Evolutionary conservation across 179 eudicot species (phyloP).

Genomic region (Vitellaria paradoxa): DNA sequence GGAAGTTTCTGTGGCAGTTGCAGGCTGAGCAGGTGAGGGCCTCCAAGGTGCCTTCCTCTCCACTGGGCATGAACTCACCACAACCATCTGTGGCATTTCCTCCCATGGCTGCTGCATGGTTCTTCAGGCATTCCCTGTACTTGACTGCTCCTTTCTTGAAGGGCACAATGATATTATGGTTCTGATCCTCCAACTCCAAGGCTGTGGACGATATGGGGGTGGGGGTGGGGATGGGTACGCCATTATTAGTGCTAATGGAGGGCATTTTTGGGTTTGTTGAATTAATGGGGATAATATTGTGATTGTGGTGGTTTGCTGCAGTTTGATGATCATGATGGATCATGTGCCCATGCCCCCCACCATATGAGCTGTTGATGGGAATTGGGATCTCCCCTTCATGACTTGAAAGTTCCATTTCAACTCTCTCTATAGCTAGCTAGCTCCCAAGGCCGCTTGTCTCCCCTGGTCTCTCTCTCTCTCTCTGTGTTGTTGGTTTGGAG

Average conservation of each 20-base stretch:
- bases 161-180: conserved; percentile 19
- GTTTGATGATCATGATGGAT: conserved; percentile 31
- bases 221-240: neutral
- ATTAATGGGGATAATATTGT: conserved; percentile 10
- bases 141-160: conserved; percentile 25
- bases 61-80: conserved; percentile 66
- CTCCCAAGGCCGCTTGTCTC: too few species aligned
- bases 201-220: conserved; percentile 21
- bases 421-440: neutral
- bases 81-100: conserved; percentile 71
- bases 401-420: conserved; percentile 47
- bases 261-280: too few species aligned
- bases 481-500: conserved; percentile 31
- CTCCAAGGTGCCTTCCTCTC: conserved; percentile 49
- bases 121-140: conserved; percentile 62
- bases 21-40: conserved; percentile 69
- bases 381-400: conserved; percentile 66
- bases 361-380: conserved; percentile 50
- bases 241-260: too few species aligned
- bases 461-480: neutral
- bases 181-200: conserved; percentile 16
- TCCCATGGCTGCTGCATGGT: conserved; percentile 70
- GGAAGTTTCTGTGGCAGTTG: conserved; percentile 67
- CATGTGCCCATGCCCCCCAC: conserved; percentile 29
- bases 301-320: conserved; percentile 18